A percentile compares a stretch with the other conserved stretches of the same genome.
Conservation (phyloP, 2,329 filamentous ascomycete species). For the Aspergillus costaricaensis region DNA sequence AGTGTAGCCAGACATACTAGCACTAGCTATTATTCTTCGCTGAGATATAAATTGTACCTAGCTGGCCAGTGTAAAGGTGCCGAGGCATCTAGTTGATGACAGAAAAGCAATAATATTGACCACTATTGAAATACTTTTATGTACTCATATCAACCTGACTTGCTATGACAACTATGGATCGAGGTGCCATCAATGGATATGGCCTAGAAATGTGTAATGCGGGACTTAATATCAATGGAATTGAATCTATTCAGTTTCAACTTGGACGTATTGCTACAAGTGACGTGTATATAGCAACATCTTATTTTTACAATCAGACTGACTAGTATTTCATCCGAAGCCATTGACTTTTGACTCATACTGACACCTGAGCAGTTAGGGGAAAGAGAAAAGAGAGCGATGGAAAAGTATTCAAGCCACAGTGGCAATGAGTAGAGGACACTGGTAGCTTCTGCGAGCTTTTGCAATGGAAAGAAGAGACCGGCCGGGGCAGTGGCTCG, state of each 20-base stretch:
- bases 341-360: background rate
- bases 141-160: no score
- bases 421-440: background rate
- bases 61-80: no score
- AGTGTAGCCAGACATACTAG: no score
- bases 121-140: no score
- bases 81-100: no score
- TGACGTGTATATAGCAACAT: background rate
- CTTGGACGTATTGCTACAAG: no score
- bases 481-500: constrained; percentile 9
- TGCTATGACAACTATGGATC: no score
- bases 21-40: no score
- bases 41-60: no score
- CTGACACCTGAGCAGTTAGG: background rate
- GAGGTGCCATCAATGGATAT: no score
- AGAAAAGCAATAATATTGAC: no score
- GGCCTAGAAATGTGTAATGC: background rate
- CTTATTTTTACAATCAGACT: background rate
- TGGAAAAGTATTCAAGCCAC: background rate
- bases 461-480: background rate
- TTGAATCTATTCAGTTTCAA: no score
- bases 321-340: background rate
- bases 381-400: background rate
- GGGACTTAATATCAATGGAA: background rate
- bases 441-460: constrained; percentile 5